These are phyloP conservation scores for Pseudogymnoascus sp. DNA, from an alignment of 2,329 filamentous ascomycete genomes.

Conservation along the genomic window DNA sequence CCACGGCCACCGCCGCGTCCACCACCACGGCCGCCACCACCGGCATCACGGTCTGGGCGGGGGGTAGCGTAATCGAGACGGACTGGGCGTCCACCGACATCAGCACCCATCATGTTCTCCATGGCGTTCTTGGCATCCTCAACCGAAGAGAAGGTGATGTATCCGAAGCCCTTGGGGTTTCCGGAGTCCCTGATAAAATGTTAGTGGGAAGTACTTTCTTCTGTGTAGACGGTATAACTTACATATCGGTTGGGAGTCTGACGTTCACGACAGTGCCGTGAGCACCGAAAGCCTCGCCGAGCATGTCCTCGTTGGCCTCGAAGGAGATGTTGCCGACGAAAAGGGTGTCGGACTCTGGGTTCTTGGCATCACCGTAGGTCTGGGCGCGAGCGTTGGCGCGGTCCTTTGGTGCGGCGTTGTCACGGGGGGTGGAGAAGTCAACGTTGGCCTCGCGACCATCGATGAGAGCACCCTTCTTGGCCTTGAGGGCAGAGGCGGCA, in stretches of 20 bases:
- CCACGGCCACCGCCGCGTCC: constrained; percentile 35
- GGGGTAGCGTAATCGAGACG: constrained; percentile 63
- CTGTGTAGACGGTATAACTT: constrained; percentile 20
- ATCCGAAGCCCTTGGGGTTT: constrained; percentile 66
- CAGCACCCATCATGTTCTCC: constrained; percentile 55
- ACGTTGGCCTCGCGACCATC: constrained; percentile 64
- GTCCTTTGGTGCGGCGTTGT: constrained; percentile 40
- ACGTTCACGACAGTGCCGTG: constrained; percentile 59
- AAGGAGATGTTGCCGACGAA: constrained; percentile 70
- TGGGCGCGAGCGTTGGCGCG: constrained; percentile 46
- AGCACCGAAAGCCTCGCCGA: constrained; percentile 57
- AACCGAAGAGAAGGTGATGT: constrained; percentile 61
- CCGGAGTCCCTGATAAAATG: constrained; percentile 46
- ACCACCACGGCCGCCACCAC: constrained; percentile 39
- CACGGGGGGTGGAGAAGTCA: constrained; percentile 60
- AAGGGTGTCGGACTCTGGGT: constrained; percentile 59
- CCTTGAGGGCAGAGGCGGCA: constrained; percentile 57
- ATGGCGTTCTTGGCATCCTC: constrained; percentile 61
- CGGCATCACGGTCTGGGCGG: constrained; percentile 44
- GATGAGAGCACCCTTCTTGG: constrained; percentile 57
- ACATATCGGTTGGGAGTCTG: constrained; percentile 62
- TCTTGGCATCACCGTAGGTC: constrained; percentile 57
- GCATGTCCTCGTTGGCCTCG: constrained; percentile 56
- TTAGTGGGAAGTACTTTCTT: constrained; percentile 22
- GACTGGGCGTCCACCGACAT: constrained; percentile 58